Evolutionary conservation across 2,329 filamentous ascomycete genomes (phyloP).

Genomic region (Paramyrothecium sp.): DNA sequence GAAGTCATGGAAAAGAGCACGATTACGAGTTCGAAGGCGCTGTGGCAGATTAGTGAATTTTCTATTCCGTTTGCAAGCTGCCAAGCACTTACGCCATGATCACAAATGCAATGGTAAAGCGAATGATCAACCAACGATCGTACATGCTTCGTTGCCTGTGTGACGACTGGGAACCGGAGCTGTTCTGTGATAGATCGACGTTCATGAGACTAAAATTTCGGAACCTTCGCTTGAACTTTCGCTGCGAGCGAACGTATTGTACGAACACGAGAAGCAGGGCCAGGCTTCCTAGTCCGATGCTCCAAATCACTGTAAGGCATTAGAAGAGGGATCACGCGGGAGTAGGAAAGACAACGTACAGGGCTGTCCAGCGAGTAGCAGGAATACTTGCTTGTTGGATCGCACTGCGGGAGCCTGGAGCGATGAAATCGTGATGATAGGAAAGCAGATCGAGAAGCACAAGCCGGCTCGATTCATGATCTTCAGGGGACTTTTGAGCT

Average conservation of each 20-base stretch:
- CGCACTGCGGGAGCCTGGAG: neutral
- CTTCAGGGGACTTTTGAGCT: neutral
- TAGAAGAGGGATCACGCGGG: neutral
- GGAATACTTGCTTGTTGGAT: neutral
- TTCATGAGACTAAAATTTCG: neutral
- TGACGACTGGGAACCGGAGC: neutral
- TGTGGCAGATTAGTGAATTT: constrained; percentile 7
- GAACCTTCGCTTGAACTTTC: neutral
- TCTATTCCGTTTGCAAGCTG: neutral
- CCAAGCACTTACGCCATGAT: constrained; percentile 32
- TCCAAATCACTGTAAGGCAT: neutral
- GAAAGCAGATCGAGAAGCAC: neutral
- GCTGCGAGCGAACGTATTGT: neutral
- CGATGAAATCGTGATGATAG: neutral
- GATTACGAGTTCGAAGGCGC: constrained; percentile 34
- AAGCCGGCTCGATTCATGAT: neutral
- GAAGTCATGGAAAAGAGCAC: constrained; percentile 35
- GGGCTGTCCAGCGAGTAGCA: neutral
- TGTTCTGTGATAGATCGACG: neutral
- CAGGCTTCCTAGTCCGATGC: neutral
- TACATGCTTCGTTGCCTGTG: constrained; percentile 31
- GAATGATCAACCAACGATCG: constrained; percentile 41
- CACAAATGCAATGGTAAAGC: constrained; percentile 42
- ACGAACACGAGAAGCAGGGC: neutral
- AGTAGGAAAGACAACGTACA: neutral